These are phyloP conservation scores for Paramecium octaurelia DNA, from an alignment of 73 alveolate species.

Conservation along the genomic window DNA sequence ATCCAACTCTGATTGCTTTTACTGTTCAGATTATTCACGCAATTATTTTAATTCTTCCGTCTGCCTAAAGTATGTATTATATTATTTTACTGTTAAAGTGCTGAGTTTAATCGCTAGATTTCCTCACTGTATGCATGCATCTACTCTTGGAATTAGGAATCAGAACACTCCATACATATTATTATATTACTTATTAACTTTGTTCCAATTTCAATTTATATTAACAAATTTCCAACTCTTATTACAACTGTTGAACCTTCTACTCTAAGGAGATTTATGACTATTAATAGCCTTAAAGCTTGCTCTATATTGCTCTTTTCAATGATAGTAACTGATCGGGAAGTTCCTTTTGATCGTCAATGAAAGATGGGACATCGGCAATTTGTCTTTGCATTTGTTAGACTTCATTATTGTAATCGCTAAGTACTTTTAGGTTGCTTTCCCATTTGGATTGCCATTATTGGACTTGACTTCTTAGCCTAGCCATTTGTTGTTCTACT, in stretches of 20 bases:
- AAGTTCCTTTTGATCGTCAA: background rate
- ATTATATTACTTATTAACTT: slow-evolving; percentile 17
- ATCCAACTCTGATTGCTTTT: background rate
- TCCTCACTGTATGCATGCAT: background rate
- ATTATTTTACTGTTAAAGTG: background rate
- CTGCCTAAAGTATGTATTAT: background rate
- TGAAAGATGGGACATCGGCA: slow-evolving; percentile 8
- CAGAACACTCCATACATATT: slow-evolving; percentile 13
- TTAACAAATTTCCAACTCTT: background rate
- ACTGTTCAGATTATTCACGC: background rate
- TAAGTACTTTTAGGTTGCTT: slow-evolving; percentile 16
- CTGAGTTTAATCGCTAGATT: background rate
- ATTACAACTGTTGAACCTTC: background rate
- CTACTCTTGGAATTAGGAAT: background rate
- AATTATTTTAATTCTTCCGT: background rate
- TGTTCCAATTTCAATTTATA: background rate
- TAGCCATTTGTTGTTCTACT: background rate
- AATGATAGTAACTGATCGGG: background rate
- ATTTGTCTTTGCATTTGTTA: background rate
- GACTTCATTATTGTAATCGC: slow-evolving; percentile 22
- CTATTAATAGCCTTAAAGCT: background rate
- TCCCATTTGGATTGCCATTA: slow-evolving; percentile 21
- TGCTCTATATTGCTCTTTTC: background rate
- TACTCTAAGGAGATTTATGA: background rate
- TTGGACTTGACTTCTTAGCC: slow-evolving; percentile 36